Evolutionary conservation across 148 eudicot species (phyloP).

Genomic region (Vaccinium corymbosum): DNA sequence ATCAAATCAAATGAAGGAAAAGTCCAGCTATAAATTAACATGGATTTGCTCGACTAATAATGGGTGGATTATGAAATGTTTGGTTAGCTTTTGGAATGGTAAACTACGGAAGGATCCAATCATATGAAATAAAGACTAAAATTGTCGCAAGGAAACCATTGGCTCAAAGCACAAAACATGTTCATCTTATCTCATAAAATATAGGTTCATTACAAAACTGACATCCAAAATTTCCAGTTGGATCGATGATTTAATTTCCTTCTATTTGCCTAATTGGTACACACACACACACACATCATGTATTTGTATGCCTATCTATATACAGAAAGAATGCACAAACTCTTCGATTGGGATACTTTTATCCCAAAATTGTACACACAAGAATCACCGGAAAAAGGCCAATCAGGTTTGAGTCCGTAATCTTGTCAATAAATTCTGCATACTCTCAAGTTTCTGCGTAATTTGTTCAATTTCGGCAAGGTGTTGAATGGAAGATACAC

Average conservation of each 20-base stretch:
- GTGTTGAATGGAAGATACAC: conserved; percentile 43
- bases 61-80: not conserved
- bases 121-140: not conserved
- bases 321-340: conserved; percentile 21
- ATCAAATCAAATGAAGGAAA: too few species aligned
- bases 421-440: conserved; percentile 55
- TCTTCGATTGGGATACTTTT: conserved; percentile 21
- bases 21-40: not conserved
- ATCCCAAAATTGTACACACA: conserved; percentile 17
- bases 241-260: not conserved
- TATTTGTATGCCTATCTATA: conserved; percentile 11
- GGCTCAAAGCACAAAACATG: not conserved
- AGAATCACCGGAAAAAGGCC: conserved; percentile 1
- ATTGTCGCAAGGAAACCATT: not conserved
- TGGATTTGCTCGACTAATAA: not conserved
- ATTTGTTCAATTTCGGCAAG: conserved; percentile 57
- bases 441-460: conserved; percentile 54
- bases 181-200: not conserved
- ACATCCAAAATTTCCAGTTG: conserved; percentile 5
- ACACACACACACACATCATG: not conserved
- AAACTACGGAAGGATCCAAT: not conserved
- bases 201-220: not conserved
- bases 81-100: not conserved
- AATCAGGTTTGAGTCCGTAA: conserved; percentile 42
- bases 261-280: not conserved